Percentiles rank a stretch among this genome's conserved stretches.
These are phyloP conservation scores for Acmispon strigosus DNA, from an alignment of 306 rosid genomes.

Conservation along the genomic window DNA sequence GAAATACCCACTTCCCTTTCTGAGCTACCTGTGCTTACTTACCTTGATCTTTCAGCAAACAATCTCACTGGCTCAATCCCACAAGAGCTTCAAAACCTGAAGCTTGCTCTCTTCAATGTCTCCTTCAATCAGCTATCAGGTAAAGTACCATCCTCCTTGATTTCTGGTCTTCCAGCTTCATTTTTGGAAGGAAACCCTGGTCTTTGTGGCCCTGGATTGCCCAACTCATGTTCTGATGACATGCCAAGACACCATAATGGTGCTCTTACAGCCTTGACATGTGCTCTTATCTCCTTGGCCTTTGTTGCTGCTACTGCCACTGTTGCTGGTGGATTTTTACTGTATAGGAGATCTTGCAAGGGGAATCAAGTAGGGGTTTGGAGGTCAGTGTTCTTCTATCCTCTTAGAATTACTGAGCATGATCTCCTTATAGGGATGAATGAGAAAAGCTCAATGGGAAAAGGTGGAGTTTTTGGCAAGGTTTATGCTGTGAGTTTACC, in stretches of 20 bases:
- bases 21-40: constrained; percentile 83
- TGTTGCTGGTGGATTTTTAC: constrained; percentile 53
- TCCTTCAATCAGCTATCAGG: constrained; percentile 90
- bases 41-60: constrained; percentile 89
- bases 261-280: constrained; percentile 54
- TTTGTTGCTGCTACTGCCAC: constrained; percentile 53
- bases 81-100: constrained; percentile 76
- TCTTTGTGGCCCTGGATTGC: constrained; percentile 88
- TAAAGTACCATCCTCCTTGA: constrained; percentile 66
- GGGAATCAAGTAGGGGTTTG: constrained; percentile 37
- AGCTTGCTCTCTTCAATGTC: constrained; percentile 95
- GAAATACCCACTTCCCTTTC: constrained; percentile 66
- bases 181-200: constrained; percentile 84
- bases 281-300: constrained; percentile 65
- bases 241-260: constrained; percentile 32
- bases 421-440: constrained; percentile 77
- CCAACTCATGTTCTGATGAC: constrained; percentile 62
- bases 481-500: constrained; percentile 67
- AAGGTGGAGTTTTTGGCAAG: constrained; percentile 63
- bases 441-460: constrained; percentile 66
- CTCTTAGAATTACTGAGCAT: constrained; percentile 85
- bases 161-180: constrained; percentile 93
- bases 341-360: constrained; percentile 49
- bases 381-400: constrained; percentile 87
- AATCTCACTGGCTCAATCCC: constrained; percentile 91